Evolutionary conservation across 768 basidiomycete species (phyloP), one percentile per base, ranked within the genome.

Genomic region (Suillus tomentosus): DNA sequence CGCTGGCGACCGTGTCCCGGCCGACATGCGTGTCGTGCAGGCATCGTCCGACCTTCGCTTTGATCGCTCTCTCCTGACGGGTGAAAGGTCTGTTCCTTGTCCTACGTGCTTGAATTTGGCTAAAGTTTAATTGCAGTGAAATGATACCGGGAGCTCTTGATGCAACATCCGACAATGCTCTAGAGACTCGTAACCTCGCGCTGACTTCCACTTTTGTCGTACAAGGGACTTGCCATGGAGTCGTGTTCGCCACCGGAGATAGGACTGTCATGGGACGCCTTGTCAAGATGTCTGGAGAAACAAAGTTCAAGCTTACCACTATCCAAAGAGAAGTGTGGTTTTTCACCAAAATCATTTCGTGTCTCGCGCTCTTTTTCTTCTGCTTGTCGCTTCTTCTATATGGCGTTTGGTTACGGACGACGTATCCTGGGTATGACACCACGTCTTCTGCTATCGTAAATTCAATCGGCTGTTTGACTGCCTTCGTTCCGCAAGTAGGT

Each of bases 1-100:
- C 31, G 82, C 90, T 62, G 90, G 90, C 31, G 85, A 87, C 69
- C 86, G 88, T 17, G 82, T 91, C 2, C 90, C 90, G 0, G 89
- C 90, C 5, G 90, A 92, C 69, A 64, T 91, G 17, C 82, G 86
- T 57, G 77, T 92, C n/a, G 80, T 90, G 42, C 78, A 85, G 5
- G 81, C 80, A 27, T 84, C 82, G 24, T 75, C 81, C 3, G 88
- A 90, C 69, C 73, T 88, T 45, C 80, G 81, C 62, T 84, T 89
- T 55, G 89, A 90, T 67, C 78, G 87, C 37, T 83, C 85, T 39
- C 81, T 89, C 45, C 78, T 90, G n/a, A 90, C 89, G 5, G 86
- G 86, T 17, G 86, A 87, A 74, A 83, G 83, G 66, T 74, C 76
- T 65, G 65, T 75, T 15, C 69, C 66, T n/a, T 79, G 76, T 65